phyloP scores from a whole-genome alignment of 257 asterid species.

The Solanum medicagineum region DNA sequence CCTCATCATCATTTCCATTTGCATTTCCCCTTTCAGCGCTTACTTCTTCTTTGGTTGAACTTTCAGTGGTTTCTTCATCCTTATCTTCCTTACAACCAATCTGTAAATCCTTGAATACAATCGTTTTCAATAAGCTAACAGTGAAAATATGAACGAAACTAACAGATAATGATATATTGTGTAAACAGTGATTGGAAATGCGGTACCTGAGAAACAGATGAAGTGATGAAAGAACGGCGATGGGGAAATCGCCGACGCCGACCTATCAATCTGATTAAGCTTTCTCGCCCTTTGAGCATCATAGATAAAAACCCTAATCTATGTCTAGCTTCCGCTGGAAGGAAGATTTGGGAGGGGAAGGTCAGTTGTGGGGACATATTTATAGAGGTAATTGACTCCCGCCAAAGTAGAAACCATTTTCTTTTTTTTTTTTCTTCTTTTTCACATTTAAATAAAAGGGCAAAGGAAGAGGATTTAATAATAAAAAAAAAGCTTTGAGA shows the following conservation, averaged over 20 bases:
- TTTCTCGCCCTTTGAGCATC: conserved; percentile 74
- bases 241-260: conserved; percentile 75
- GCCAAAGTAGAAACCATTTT: background rate
- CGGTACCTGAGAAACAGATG: conserved; percentile 21
- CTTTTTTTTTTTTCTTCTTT: background rate
- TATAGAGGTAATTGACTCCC: background rate
- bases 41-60: background rate
- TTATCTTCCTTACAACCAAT: background rate
- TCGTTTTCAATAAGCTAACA: background rate
- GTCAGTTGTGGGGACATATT: background rate
- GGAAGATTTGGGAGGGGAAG: background rate
- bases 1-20: conserved; percentile 4
- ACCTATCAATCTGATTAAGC: conserved; percentile 65
- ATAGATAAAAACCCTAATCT: background rate
- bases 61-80: conserved; percentile 5
- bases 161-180: background rate
- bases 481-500: too few relatives aligned
- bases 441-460: background rate
- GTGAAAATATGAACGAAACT: background rate
- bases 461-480: too few relatives aligned
- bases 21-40: background rate
- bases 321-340: background rate
- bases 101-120: background rate
- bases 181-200: background rate
- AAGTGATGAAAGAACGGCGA: conserved; percentile 33